A percentile compares a stretch with the other conserved stretches of the same genome.
Conservation (phyloP, 2,329 filamentous ascomycete species). For the Helminthosporium solani region DNA sequence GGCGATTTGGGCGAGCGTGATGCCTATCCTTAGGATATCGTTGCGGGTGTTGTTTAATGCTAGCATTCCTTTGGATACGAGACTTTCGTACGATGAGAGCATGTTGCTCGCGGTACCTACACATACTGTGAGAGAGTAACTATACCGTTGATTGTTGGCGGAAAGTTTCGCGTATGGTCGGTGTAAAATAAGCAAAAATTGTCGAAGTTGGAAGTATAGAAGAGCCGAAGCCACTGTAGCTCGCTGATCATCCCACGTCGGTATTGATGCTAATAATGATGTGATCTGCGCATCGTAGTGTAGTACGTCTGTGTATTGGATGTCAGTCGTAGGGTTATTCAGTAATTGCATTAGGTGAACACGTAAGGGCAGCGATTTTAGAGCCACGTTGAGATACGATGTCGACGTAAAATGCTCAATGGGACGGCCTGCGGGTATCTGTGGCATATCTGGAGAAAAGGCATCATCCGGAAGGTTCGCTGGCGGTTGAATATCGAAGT, state of each 20-base stretch:
- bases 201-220: conserved; percentile 35
- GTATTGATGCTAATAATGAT: conserved; percentile 21
- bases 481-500: conserved; percentile 53
- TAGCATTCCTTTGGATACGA: conserved; percentile 22
- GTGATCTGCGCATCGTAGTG: conserved; percentile 35
- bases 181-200: conserved; percentile 39
- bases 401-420: conserved; percentile 32
- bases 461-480: conserved; percentile 55
- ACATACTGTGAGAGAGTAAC: conserved; percentile 34
- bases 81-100: conserved; percentile 22
- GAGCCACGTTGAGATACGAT: conserved; percentile 27
- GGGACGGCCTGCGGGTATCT: conserved; percentile 26
- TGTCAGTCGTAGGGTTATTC: conserved; percentile 30
- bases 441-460: conserved; percentile 33
- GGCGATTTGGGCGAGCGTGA: conserved; percentile 28
- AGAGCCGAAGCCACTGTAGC: conserved; percentile 21
- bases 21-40: conserved; percentile 30
- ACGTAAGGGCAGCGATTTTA: conserved; percentile 33
- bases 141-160: conserved; percentile 25
- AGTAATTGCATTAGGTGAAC: conserved; percentile 34
- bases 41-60: conserved; percentile 30
- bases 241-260: conserved; percentile 24
- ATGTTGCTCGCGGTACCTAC: conserved; percentile 32
- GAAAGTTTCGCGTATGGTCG: conserved; percentile 34
- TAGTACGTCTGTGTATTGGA: conserved; percentile 36